Percentiles rank a stretch among this genome's conserved stretches.
These are phyloP conservation scores for Hypoxylon sp. DNA, from an alignment of 2,329 filamentous ascomycete species.

Conservation along the genomic window DNA sequence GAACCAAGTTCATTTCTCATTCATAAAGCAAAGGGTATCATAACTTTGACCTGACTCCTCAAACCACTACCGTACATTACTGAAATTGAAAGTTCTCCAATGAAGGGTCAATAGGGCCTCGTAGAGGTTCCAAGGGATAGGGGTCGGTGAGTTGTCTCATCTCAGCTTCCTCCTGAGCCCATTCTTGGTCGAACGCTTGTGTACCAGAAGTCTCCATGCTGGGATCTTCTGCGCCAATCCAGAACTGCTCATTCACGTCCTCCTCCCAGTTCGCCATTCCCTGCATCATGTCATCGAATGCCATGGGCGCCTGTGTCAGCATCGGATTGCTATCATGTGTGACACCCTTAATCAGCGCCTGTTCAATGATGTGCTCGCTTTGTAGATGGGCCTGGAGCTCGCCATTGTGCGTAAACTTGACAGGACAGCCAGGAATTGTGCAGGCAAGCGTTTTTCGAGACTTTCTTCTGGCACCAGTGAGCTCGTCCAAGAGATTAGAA, in stretches of 20 bases:
- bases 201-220: slow-evolving; percentile 50
- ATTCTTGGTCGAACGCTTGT: slow-evolving; percentile 57
- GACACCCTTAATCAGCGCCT: slow-evolving; percentile 40
- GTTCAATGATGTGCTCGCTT: slow-evolving; percentile 49
- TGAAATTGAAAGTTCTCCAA: slow-evolving; percentile 23
- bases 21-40: slow-evolving; percentile 49
- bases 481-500: slow-evolving; percentile 59
- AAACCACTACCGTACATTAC: background rate
- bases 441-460: slow-evolving; percentile 63
- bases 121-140: slow-evolving; percentile 37
- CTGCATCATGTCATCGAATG: slow-evolving; percentile 27
- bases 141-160: slow-evolving; percentile 58
- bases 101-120: slow-evolving; percentile 49
- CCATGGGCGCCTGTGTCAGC: slow-evolving; percentile 9
- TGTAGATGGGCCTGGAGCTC: slow-evolving; percentile 65
- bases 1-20: slow-evolving; percentile 6
- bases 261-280: slow-evolving; percentile 32
- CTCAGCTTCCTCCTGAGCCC: slow-evolving; percentile 62
- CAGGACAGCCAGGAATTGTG: slow-evolving; percentile 58
- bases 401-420: slow-evolving; percentile 65
- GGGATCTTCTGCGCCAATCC: slow-evolving; percentile 54
- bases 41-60: slow-evolving; percentile 35
- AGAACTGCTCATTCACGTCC: slow-evolving; percentile 44
- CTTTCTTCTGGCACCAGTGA: slow-evolving; percentile 60
- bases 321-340: slow-evolving; percentile 5